Evolutionary conservation across 2,329 filamentous ascomycete genomes (phyloP), one percentile per base, ranked within the genome.

Genomic region (Ambrosiella xylebori): DNA sequence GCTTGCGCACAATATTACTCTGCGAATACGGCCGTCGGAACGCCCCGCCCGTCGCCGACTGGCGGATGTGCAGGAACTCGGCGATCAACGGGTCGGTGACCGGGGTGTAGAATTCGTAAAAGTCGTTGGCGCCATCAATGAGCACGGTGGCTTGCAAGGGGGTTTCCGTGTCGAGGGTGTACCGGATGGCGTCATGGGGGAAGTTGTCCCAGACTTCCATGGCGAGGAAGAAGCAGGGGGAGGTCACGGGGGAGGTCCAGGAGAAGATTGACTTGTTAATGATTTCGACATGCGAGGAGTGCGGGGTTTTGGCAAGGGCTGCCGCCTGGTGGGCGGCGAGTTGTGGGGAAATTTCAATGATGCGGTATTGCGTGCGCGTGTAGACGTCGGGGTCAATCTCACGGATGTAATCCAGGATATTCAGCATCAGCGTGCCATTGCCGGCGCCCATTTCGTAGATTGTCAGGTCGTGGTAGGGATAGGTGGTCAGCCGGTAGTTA

Each of bases 151-250:
- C 89, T 72, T 98, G 94, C 57, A 95, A 78, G 0, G 91, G 86
- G 63, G 85, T 75, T 68, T 88, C 86, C 9, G 89, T 94, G 11
- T 60, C 61, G 44, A 54, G 57, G 39, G 61, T 49, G 73, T 97
- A 98, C 62, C 94, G 90, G 62, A 98, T 82, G 60, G 84, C 80
- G 72, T 98, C 93, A 73, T 98, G 94, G 40, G 88, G 84, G 68
- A 98, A 97, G 72, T 98, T 98, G 74, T 98, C 93, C 66, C 96
- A 95, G 63, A 98, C 93, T 71, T 98, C 93, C 71, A 98, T 85
- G 50, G 91, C 93, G 47, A 98, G 80, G 75, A 98, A 97, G 76
- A 95, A 98, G 74, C 93, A 97, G 0, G 91, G 93, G 2, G 85
- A 86, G 7, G 88, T 85, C n/a, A 96, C 87, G 63, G 86, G 87